Percentiles rank a stretch among this genome's conserved stretches.
These are phyloP conservation scores for Geotrichum reessii DNA, from an alignment of 1,139 yeast genomes.

Conservation along the genomic window DNA sequence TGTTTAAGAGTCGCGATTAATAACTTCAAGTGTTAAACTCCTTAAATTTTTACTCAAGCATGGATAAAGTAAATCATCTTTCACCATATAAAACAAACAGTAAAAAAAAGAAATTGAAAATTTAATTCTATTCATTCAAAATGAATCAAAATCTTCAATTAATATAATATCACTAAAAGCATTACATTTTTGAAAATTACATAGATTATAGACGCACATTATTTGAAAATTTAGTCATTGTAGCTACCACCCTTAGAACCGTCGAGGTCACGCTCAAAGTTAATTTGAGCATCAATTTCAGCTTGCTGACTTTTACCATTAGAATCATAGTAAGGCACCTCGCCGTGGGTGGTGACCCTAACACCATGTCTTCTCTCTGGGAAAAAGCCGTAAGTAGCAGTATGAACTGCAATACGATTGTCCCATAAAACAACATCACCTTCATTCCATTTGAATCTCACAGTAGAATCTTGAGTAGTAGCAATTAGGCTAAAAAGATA, in stretches of 20 bases:
- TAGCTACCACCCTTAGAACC: conserved; percentile 31
- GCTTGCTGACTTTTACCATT: conserved; percentile 31
- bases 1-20: too few relatives aligned
- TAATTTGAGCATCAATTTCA: conserved; percentile 24
- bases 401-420: conserved; percentile 58
- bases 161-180: too few relatives aligned
- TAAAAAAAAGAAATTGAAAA: too few relatives aligned
- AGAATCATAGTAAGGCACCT: conserved; percentile 30
- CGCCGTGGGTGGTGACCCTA: conserved; percentile 64
- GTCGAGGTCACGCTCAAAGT: conserved; percentile 25
- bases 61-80: too few relatives aligned
- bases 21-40: too few relatives aligned
- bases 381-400: conserved; percentile 44
- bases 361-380: conserved; percentile 57
- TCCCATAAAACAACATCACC: conserved; percentile 70
- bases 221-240: conserved; percentile 19
- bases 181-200: not conserved
- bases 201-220: not conserved
- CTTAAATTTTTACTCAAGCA: too few relatives aligned
- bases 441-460: conserved; percentile 54
- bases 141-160: too few relatives aligned
- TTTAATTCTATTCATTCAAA: too few relatives aligned
- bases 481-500: conserved; percentile 51
- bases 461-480: conserved; percentile 48
- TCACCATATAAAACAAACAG: too few relatives aligned